Conservation (phyloP, 805 yeast species). For the Candida insectalens region DNA sequence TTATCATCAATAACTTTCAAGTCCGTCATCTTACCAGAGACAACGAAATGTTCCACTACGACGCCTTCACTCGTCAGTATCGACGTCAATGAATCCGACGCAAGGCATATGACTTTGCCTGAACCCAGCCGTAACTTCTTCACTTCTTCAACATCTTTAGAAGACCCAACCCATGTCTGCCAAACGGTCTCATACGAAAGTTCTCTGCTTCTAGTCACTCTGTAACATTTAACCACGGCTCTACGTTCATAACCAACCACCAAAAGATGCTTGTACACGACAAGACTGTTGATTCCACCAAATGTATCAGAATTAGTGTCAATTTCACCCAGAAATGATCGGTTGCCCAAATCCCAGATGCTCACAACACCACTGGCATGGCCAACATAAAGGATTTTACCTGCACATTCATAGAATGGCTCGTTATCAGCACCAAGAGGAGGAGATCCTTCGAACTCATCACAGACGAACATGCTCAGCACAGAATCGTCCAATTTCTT, state of each 20-base stretch:
- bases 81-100: conserved; percentile 5
- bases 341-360: conserved; percentile 30
- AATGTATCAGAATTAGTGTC: conserved; percentile 3
- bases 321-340: conserved; percentile 15
- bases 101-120: conserved; percentile 4
- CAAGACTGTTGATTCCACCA: conserved; percentile 7
- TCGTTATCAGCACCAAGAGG: background rate
- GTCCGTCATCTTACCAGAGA: conserved; percentile 7
- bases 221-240: conserved; percentile 6
- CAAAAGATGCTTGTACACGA: conserved; percentile 1
- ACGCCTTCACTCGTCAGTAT: conserved; percentile 6
- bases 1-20: conserved; percentile 1
- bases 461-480: conserved; percentile 10
- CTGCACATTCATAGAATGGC: conserved; percentile 39
- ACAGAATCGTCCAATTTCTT: conserved; percentile 28
- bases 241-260: conserved; percentile 15
- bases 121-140: too few relatives aligned
- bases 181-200: background rate
- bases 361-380: conserved; percentile 30
- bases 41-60: conserved; percentile 6
- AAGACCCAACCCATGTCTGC: background rate
- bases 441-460: background rate
- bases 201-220: background rate
- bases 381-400: conserved; percentile 34
- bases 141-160: conserved; percentile 1